Conservation (phyloP, 2,329 filamentous ascomycete genomes). For the Magnaporthiopsis rhizophila region DNA sequence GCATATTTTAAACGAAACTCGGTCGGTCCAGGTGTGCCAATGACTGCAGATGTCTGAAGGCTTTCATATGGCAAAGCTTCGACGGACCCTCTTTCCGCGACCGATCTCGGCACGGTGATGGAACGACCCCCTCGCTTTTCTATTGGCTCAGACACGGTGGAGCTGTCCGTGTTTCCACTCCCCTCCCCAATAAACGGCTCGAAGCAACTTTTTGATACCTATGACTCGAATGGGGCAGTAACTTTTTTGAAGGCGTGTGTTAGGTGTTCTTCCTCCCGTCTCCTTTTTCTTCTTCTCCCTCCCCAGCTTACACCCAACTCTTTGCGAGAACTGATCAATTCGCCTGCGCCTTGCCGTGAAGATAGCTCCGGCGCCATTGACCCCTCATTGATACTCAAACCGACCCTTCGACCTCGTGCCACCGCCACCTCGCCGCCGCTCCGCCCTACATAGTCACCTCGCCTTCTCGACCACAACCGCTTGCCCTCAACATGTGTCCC, state of each 20-base stretch:
- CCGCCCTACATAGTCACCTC: not conserved
- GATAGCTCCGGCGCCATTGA: not conserved
- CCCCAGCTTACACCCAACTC: not conserved
- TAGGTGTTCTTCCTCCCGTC: not conserved
- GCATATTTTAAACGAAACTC: not conserved
- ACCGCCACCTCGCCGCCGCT: not conserved
- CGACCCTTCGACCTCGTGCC: not conserved
- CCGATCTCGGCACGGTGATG: not conserved
- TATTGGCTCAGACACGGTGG: too few relatives aligned
- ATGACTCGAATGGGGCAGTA: not conserved
- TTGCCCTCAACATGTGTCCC: constrained; percentile 5
- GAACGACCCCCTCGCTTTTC: too few relatives aligned
- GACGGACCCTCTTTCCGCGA: not conserved
- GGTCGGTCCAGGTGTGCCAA: too few relatives aligned
- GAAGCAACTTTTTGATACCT: not conserved
- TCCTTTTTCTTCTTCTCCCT: not conserved
- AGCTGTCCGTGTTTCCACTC: not conserved
- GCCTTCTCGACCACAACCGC: not conserved
- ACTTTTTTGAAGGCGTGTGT: not conserved
- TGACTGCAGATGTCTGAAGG: not conserved
- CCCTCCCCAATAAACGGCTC: too few relatives aligned
- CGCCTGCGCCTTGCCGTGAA: not conserved
- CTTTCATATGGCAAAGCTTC: not conserved
- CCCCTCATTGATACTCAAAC: not conserved
- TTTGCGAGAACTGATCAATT: not conserved